A percentile compares a stretch with the other conserved stretches of the same genome.
Evolutionary conservation across 495 filamentous ascomycete species (phyloP).

Genomic region (Hypoxylon lenormandii): DNA sequence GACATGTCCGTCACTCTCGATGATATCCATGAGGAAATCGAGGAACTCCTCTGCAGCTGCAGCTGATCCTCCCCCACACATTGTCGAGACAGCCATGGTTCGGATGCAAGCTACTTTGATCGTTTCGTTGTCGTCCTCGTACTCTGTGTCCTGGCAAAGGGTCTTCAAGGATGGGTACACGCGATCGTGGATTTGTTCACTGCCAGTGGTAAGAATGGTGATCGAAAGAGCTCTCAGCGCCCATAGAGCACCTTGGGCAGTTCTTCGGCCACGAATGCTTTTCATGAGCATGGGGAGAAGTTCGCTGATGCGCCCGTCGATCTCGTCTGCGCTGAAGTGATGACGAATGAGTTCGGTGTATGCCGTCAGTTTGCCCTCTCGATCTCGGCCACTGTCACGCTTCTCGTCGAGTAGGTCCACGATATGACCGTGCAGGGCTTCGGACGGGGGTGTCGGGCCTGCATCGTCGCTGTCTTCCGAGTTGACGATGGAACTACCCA

Average conservation of each 20-base stretch:
- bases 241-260: slow-evolving; percentile 76
- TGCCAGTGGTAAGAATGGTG: slow-evolving; percentile 77
- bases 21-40: slow-evolving; percentile 84
- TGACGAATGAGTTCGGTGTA: slow-evolving; percentile 80
- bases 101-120: slow-evolving; percentile 82
- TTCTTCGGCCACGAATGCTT: slow-evolving; percentile 77
- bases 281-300: slow-evolving; percentile 77
- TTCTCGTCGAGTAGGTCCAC: slow-evolving; percentile 88
- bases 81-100: slow-evolving; percentile 75
- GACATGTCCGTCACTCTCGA: slow-evolving; percentile 82
- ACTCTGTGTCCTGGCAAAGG: slow-evolving; percentile 74
- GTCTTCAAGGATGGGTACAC: slow-evolving; percentile 73
- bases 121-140: slow-evolving; percentile 55
- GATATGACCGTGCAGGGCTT: slow-evolving; percentile 76
- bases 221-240: slow-evolving; percentile 81
- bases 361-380: slow-evolving; percentile 75
- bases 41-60: slow-evolving; percentile 79
- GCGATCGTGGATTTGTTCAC: slow-evolving; percentile 75
- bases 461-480: slow-evolving; percentile 62
- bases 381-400: slow-evolving; percentile 79
- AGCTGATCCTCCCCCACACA: slow-evolving; percentile 81
- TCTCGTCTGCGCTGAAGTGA: slow-evolving; percentile 76
- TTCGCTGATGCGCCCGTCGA: slow-evolving; percentile 70
- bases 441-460: slow-evolving; percentile 66
- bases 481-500: slow-evolving; percentile 65